phyloP scores from a whole-genome alignment of 768 basidiomycete genomes.

The Boletales sp. region DNA sequence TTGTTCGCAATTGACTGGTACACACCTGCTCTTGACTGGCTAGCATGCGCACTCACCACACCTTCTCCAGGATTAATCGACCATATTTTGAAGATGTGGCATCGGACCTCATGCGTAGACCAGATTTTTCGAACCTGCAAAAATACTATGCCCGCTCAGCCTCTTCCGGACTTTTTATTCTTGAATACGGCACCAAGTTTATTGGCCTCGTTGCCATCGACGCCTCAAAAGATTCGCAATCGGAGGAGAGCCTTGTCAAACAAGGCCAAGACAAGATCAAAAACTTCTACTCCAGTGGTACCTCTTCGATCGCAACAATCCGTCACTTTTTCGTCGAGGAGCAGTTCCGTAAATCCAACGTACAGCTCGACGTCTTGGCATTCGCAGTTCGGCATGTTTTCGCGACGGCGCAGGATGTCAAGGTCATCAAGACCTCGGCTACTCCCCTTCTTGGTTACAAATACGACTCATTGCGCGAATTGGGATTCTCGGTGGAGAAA shows the following conservation, averaged over 20 bases:
- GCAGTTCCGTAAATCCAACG: slow-evolving; percentile 48
- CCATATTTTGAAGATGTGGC: slow-evolving; percentile 58
- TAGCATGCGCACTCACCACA: not conserved
- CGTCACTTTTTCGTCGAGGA: slow-evolving; percentile 76
- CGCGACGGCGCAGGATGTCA: slow-evolving; percentile 36
- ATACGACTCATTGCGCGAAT: slow-evolving; percentile 39
- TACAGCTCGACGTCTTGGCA: slow-evolving; percentile 66
- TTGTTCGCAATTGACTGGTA: slow-evolving; percentile 73
- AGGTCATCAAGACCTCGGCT: slow-evolving; percentile 43
- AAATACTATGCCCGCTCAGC: slow-evolving; percentile 57
- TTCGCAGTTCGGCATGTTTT: slow-evolving; percentile 61
- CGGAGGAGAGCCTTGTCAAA: slow-evolving; percentile 26
- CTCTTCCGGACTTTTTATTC: slow-evolving; percentile 67
- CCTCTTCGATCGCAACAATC: slow-evolving; percentile 55
- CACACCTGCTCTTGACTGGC: not conserved
- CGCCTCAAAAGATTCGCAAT: slow-evolving; percentile 44
- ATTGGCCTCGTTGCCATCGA: slow-evolving; percentile 73
- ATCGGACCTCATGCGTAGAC: slow-evolving; percentile 47
- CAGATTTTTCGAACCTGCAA: slow-evolving; percentile 52
- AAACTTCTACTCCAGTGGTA: slow-evolving; percentile 26
- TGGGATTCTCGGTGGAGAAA: slow-evolving; percentile 49
- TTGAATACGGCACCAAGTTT: slow-evolving; percentile 55
- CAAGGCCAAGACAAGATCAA: slow-evolving; percentile 14
- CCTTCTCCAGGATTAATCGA: slow-evolving; percentile 57
- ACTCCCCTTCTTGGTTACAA: slow-evolving; percentile 53